These are phyloP conservation scores for Polytrichum formosum DNA, from an alignment of 225 moss, liverwort and hornwort genomes.

Conservation along the genomic window DNA sequence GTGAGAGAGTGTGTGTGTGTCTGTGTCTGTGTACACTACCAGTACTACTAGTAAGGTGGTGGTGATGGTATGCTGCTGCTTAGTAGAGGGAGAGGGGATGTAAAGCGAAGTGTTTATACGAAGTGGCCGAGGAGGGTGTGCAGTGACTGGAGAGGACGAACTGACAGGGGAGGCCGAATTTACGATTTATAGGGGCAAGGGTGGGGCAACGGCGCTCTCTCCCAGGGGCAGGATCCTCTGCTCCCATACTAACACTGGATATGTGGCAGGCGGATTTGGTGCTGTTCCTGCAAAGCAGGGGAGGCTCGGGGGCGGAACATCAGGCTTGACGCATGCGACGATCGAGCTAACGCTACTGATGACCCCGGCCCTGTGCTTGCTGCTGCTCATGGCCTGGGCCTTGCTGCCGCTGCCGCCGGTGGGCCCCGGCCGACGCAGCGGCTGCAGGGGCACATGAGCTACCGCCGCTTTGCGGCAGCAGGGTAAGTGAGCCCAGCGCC, in stretches of 20 bases:
- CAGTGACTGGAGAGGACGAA: constrained; percentile 1
- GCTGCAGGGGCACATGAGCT: too few relatives aligned
- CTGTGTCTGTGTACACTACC: neutral
- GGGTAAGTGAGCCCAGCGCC: too few relatives aligned
- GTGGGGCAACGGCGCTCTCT: constrained; percentile 35
- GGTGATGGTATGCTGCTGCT: neutral
- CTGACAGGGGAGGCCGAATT: constrained; percentile 20
- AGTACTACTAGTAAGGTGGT: neutral
- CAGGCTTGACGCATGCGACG: constrained; percentile 11
- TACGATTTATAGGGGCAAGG: constrained; percentile 40
- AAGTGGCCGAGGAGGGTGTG: too few relatives aligned
- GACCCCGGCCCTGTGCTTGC: neutral
- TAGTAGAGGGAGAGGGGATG: neutral
- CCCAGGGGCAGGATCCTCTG: constrained; percentile 1
- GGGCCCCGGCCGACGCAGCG: too few relatives aligned
- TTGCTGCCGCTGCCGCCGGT: too few relatives aligned
- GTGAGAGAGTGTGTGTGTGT: neutral
- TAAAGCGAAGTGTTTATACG: neutral
- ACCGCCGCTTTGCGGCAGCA: too few relatives aligned
- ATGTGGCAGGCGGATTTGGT: constrained; percentile 69
- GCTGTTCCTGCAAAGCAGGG: constrained; percentile 65
- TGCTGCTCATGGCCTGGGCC: too few relatives aligned
- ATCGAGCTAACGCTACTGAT: neutral
- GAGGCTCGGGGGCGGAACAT: constrained; percentile 34
- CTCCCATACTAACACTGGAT: constrained; percentile 29